Evolutionary conservation across 805 yeast genomes (phyloP).

Genomic region (Metschnikowia cubensis): DNA sequence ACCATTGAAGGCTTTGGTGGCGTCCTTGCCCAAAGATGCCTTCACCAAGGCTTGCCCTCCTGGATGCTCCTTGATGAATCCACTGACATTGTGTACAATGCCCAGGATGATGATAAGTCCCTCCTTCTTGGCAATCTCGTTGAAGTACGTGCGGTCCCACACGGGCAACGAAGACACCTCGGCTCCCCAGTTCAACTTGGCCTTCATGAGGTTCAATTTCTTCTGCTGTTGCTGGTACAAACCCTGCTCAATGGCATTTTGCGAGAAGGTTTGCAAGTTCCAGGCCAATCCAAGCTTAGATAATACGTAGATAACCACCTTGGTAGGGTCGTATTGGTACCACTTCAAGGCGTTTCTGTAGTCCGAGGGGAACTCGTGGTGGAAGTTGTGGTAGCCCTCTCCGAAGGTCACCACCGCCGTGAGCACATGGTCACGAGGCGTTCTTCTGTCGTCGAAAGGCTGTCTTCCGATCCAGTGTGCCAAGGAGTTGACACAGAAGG

Average conservation of each 20-base stretch:
- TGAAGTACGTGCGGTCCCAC: constrained; percentile 65
- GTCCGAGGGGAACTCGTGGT: constrained; percentile 86
- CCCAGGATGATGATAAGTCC: constrained; percentile 73
- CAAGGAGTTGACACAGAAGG: constrained; percentile 80
- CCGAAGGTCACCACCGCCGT: constrained; percentile 84
- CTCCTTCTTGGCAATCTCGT: constrained; percentile 45
- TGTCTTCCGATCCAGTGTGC: constrained; percentile 86
- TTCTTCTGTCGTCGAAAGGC: constrained; percentile 83
- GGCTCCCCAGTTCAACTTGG: constrained; percentile 71
- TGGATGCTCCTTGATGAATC: constrained; percentile 72
- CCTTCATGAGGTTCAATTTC: constrained; percentile 62
- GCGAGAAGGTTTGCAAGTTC: constrained; percentile 72
- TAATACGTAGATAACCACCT: constrained; percentile 52
- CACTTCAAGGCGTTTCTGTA: constrained; percentile 83
- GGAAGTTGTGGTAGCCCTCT: constrained; percentile 88
- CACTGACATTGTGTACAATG: constrained; percentile 71
- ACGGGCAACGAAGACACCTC: constrained; percentile 63
- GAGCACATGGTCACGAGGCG: constrained; percentile 78
- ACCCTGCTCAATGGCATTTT: constrained; percentile 79
- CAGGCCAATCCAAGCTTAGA: constrained; percentile 68
- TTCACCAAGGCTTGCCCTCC: constrained; percentile 75
- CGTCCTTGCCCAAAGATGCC: constrained; percentile 76
- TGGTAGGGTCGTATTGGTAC: constrained; percentile 87
- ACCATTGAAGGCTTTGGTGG: constrained; percentile 80
- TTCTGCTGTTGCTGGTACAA: constrained; percentile 79